These are phyloP conservation scores for Sisymbrium altissimum DNA, from an alignment of 345 rosid species.

Conservation along the genomic window DNA sequence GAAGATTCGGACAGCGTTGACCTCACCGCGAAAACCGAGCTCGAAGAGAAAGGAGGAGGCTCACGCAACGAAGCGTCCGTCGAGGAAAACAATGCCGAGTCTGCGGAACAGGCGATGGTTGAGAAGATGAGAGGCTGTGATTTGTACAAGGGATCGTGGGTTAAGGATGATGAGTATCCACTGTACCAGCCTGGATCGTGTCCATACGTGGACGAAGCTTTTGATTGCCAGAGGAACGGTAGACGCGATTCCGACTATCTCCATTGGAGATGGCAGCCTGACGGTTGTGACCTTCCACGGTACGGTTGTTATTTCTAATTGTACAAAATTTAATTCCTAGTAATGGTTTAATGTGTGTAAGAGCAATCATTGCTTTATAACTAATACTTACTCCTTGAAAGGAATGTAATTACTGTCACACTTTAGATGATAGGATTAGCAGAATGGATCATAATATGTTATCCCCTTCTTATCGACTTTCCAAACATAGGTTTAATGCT, in stretches of 20 bases:
- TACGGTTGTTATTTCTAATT: too few relatives aligned
- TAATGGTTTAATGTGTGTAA: neutral
- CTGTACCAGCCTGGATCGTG: conserved; percentile 77
- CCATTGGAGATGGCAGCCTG: conserved; percentile 88
- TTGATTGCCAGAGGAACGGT: conserved; percentile 81
- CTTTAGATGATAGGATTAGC: neutral
- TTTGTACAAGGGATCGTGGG: conserved; percentile 74
- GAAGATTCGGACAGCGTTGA: too few relatives aligned
- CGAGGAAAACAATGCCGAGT: conserved; percentile 14
- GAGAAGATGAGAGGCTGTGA: conserved; percentile 53
- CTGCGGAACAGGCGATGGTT: conserved; percentile 24
- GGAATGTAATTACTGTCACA: neutral
- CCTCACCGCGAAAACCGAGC: too few relatives aligned
- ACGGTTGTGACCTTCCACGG: conserved; percentile 82
- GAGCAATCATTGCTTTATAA: conserved; percentile 1
- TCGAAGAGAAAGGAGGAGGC: too few relatives aligned
- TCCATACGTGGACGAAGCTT: conserved; percentile 86
- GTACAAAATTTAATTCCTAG: too few relatives aligned
- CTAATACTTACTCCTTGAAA: neutral
- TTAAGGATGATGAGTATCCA: conserved; percentile 58
- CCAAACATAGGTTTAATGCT: conserved; percentile 80
- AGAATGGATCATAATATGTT: too few relatives aligned
- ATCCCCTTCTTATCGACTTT: conserved; percentile 20
- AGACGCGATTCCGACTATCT: conserved; percentile 70
- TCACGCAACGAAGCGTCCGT: conserved; percentile 6